Evolutionary conservation across 1,139 yeast genomes (phyloP), one percentile per base, ranked within the genome.

Genomic region (Saccharomyces hybrid): DNA sequence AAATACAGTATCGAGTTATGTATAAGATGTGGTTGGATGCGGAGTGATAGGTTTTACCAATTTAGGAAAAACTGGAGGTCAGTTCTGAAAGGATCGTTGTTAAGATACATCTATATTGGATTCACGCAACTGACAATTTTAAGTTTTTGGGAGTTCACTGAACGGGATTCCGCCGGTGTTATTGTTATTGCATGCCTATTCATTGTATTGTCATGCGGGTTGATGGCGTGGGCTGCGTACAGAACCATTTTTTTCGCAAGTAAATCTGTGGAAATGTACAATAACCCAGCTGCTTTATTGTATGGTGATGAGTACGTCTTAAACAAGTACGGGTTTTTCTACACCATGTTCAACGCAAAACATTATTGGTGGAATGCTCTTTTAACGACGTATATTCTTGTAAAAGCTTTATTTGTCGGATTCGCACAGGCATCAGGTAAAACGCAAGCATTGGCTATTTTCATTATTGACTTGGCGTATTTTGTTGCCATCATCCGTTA

Each of bases 311-410:
- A 80, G 49, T 74, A 73, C 47, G 75, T 86, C 47, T 76, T 86
- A 64, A 77, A 82, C 70, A 84, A 83, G 65, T 86, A 81, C 65
- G 95, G 95, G 0, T 86, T 83, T 69, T 80, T 87, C 63, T 87
- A 86, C 69, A 85, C 93, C n/a, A 85, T 85, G 89, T 85, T 84
- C 66, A 79, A 79, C 60, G 93, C 95, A 8, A 74, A 74, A 13
- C 83, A 79, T 60, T 86, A 85, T 67, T 86, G 89, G 88, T 86
- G 88, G 78, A 87, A 89, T 54, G 70, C 76, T 25, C 82, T 84
- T 9, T 65, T 84, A 46, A 61, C 85, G 47, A 66, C 70, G 5
- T 84, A 85, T 65, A 74, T 78, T 54, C 75, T 84, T 44, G 60
- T 83, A 48, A 85, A 84, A 64, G 79, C 82, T 14, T 65, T 85